phyloP scores from a whole-genome alignment of 2,329 filamentous ascomycete species.

The Penicillium sp. region DNA sequence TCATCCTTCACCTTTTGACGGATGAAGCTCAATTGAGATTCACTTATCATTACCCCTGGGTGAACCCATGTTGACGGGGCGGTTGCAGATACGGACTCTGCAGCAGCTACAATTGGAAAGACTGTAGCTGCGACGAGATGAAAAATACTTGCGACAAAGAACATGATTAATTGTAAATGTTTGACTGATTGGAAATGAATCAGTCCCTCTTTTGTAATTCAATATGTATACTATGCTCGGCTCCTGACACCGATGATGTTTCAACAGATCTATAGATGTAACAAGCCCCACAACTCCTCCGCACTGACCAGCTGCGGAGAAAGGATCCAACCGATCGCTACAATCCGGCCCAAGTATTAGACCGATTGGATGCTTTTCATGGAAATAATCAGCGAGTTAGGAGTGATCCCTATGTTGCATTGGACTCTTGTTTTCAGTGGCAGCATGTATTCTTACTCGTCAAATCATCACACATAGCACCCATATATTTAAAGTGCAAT shows the following conservation, averaged over 20 bases:
- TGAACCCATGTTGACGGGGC: slow-evolving; percentile 4
- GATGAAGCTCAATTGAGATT: slow-evolving; percentile 5
- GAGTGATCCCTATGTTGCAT: neutral
- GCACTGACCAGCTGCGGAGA: neutral
- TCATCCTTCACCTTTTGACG: neutral
- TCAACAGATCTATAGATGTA: neutral
- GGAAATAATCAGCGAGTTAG: neutral
- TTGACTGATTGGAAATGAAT: too few species aligned
- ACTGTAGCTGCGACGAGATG: neutral
- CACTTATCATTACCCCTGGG: slow-evolving; percentile 9
- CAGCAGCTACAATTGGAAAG: neutral
- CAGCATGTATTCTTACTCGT: too few species aligned
- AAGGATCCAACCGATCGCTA: neutral
- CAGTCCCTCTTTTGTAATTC: too few species aligned
- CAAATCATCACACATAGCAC: too few species aligned
- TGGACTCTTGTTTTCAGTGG: neutral
- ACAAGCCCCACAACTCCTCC: neutral
- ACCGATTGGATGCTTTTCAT: neutral
- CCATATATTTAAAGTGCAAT: too few species aligned
- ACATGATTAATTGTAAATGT: neutral
- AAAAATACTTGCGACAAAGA: neutral
- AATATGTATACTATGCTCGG: too few species aligned
- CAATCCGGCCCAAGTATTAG: neutral
- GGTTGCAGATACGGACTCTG: neutral
- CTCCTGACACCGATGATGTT: neutral